Conservation (phyloP, 1,139 yeast genomes). For the Suhomyces yuchorum region DNA sequence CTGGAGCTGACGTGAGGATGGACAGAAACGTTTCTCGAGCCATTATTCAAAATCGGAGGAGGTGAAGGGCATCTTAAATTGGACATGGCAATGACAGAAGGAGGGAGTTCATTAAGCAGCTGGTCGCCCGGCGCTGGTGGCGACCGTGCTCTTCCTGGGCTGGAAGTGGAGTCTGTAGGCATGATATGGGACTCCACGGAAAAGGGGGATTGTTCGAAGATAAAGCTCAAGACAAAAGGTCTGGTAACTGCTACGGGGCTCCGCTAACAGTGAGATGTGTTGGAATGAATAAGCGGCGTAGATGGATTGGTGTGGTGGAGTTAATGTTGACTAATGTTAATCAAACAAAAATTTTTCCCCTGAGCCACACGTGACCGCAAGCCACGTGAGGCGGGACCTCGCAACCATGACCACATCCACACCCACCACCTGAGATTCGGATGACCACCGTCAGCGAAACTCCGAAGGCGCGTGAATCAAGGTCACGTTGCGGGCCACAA, state of each 20-base stretch:
- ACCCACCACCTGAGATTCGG: background rate
- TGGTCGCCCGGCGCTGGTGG: constrained; percentile 10
- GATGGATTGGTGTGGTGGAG: background rate
- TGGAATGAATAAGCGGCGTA: background rate
- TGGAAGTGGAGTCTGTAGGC: constrained; percentile 12
- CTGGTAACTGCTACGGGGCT: background rate
- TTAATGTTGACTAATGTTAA: background rate
- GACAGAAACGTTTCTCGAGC: constrained; percentile 7
- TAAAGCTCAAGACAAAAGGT: background rate
- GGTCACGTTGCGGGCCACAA: background rate
- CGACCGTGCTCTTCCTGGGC: constrained; percentile 2
- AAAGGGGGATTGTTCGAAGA: background rate
- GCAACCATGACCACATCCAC: background rate
- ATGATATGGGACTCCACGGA: background rate
- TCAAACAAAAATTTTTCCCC: background rate
- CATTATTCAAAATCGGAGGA: constrained; percentile 60
- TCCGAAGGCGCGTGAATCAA: background rate
- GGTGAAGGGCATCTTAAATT: constrained; percentile 67
- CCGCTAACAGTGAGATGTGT: background rate
- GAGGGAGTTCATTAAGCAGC: constrained; percentile 32
- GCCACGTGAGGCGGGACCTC: background rate
- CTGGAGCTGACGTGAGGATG: constrained; percentile 4
- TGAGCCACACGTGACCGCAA: background rate
- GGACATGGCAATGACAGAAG: constrained; percentile 54
- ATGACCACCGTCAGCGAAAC: background rate